Evolutionary conservation across 345 rosid species (phyloP), one percentile per base, ranked within the genome.

Genomic region (Eutrema yunnanense): DNA sequence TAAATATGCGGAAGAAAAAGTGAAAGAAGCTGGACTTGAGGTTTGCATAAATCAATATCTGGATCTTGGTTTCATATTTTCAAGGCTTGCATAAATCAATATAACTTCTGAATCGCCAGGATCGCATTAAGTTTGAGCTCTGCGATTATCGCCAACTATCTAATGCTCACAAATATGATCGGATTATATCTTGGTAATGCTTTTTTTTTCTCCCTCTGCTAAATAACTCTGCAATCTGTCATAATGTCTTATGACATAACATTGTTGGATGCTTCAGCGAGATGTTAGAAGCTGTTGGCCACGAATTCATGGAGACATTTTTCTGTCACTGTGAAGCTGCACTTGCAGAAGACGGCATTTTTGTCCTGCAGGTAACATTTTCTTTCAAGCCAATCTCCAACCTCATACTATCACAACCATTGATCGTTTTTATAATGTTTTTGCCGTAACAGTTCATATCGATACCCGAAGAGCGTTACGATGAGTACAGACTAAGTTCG

Each of bases 261-360:
- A 38, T 38, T 58, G 22, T 48, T 19, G 6, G 38, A 58, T 74
- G 32, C 38, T 73, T 37, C 87, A 88, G 98, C n/a, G 97, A 87
- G 87, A 90, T 92, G 97, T 19, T 90, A 37, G 96, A 90, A 82
- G 79, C 80, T 42, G 96, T 92, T 43, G 97, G 98, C 9, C 93
- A 92, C 30, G 90, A 92, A 41, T 92, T 65, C 72, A 85, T 92
- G 87, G 97, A 87, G 55, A 87, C 76, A 4, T 92, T 85, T 80
- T 90, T 90, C 30, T 66, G 82, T 50, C 79, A 82, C 41, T 86
- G 90, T 0, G 97, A 90, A 65, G 85, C 93, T 14, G 85, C 80
- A 3, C 77, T 90, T 64, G 93, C 93, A 41, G 76, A 87, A 51
- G 74, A 93, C 8, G 96, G 97, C 3, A 77, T 90, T 40, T 54